Percentiles rank a stretch among this genome's conserved stretches.
These are phyloP conservation scores for Cryphonectria radicalis DNA, from an alignment of 2,329 filamentous ascomycete genomes.

Conservation along the genomic window DNA sequence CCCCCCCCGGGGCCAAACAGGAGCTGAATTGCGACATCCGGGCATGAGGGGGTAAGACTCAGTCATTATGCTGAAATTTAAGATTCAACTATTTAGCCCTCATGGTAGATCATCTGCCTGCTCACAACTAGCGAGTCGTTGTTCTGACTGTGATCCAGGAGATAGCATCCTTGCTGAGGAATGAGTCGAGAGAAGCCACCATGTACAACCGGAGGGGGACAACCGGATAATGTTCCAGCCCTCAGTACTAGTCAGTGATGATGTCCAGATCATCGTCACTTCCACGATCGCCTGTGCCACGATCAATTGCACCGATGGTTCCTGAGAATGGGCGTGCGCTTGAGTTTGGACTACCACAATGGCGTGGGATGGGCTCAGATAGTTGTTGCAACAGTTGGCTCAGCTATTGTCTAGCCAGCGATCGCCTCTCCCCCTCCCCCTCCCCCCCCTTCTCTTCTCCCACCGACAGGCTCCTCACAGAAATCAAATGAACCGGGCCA, in stretches of 20 bases:
- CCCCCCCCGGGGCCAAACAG: background rate
- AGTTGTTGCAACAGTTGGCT: no score
- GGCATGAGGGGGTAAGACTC: background rate
- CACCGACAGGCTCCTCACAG: background rate
- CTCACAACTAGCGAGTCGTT: background rate
- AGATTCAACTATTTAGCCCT: background rate
- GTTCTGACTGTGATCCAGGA: background rate
- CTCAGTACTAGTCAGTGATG: no score
- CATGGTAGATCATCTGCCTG: background rate
- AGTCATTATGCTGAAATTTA: background rate
- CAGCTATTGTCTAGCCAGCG: background rate
- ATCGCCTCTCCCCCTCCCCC: no score
- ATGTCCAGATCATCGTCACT: background rate
- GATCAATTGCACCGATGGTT: background rate
- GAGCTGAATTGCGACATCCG: background rate
- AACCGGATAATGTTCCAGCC: no score
- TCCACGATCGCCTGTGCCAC: background rate
- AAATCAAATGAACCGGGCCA: background rate
- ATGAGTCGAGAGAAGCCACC: background rate
- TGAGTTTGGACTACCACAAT: background rate
- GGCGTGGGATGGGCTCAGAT: background rate
- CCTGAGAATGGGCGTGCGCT: background rate
- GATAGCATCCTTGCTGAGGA: background rate
- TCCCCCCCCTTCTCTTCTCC: no score
- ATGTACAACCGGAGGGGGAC: background rate